Evolutionary conservation across 2,329 filamentous ascomycete genomes (phyloP), one percentile per base, ranked within the genome.

Genomic region (Westerdykella sp.): DNA sequence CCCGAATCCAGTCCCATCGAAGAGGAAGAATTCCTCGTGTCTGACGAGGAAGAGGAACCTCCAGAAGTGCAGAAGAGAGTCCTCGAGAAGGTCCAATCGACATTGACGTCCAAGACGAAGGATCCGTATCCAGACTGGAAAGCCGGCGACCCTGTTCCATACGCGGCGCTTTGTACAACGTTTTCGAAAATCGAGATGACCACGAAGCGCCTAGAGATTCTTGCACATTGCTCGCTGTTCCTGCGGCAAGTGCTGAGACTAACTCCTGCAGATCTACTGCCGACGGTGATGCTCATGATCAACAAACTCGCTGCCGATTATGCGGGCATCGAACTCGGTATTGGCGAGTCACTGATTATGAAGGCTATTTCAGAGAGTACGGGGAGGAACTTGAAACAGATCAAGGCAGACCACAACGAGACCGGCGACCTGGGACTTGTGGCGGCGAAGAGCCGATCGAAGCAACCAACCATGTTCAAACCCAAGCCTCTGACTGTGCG

Each of bases 281-380:
- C 90, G 0, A 95, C 88, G 0, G 83, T 97, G 18, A 76, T 95
- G 49, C 79, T 98, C 23, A 97, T 98, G 93, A 87, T 95, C 67
- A 96, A 96, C 70, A 97, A 97, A 66, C 80, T 98, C 21, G 93
- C 93, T 2, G 91, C 93, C 3, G 93, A 98, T 61, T 98, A 96
- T 65, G 85, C 90, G 35, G 93, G 93, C 15, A 90, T 98, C 49
- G 93, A 98, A 68, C 77, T 98, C 23, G 93, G 93, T n/a, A 98
- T 98, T 56, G 93, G 93, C 44, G 93, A 98, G 69, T 97, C 91
- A 1, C 70, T 98, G 22, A 96, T 98, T 58, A 97, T 97, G 90
- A 98, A 97, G 67, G 87, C 93, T 5, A 95, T 98, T 59, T 91
- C 91, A 10, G 91, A 97, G 70, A 85, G 84, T 23, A 98, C 93